These are phyloP conservation scores for Bathelium albidoporum DNA, from an alignment of 495 filamentous ascomycete genomes.

Conservation along the genomic window DNA sequence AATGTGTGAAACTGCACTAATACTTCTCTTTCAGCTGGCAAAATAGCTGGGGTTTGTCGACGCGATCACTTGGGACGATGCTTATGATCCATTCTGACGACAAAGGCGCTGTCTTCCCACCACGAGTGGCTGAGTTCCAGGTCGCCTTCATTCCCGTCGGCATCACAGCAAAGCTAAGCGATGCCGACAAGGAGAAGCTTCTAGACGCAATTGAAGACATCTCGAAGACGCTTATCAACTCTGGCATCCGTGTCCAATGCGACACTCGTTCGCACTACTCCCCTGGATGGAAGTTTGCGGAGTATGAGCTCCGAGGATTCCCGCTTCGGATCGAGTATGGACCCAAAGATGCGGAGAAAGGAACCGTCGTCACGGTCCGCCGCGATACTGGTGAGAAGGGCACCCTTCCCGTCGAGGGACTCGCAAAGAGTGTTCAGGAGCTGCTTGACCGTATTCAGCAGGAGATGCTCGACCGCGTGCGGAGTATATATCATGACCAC, in stretches of 20 bases:
- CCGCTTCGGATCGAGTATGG: conserved; percentile 3
- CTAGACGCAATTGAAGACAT: background rate
- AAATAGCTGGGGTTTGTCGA: background rate
- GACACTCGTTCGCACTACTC: conserved; percentile 2
- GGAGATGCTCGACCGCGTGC: conserved; percentile 4
- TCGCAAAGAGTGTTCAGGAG: background rate
- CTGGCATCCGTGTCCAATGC: conserved; percentile 4
- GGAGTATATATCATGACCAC: conserved; percentile 1
- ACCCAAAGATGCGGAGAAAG: conserved; percentile 1
- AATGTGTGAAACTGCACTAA: too few species aligned
- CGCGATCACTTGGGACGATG: background rate
- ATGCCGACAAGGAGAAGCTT: conserved; percentile 1
- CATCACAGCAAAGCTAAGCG: background rate
- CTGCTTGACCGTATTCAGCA: conserved; percentile 5
- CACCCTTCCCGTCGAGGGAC: background rate
- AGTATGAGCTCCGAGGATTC: conserved; percentile 8
- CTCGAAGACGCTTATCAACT: background rate
- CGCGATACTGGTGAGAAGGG: background rate
- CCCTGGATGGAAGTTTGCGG: conserved; percentile 5
- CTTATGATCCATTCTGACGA: background rate
- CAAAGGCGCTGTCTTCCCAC: background rate
- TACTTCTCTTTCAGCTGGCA: too few species aligned
- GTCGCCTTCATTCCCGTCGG: conserved; percentile 2
- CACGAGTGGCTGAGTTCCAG: background rate
- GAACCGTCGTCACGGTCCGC: background rate